phyloP scores from a whole-genome alignment of 176 grass and related monocot species.

The Eragrostis nindensis region DNA sequence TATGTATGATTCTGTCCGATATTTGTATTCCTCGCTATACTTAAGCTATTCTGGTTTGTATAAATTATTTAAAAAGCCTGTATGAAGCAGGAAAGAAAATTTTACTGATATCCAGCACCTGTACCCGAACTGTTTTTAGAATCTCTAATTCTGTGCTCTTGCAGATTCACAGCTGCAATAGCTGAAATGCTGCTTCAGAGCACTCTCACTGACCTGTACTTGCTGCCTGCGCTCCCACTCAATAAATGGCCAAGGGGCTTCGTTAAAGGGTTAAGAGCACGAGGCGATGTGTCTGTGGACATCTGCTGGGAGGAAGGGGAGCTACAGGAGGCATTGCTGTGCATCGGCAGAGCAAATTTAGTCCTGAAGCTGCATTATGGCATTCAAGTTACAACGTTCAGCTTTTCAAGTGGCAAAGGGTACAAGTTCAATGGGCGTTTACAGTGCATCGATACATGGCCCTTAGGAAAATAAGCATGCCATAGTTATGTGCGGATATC shows the following conservation, averaged over 20 bases:
- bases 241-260: constrained; percentile 65
- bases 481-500: not conserved
- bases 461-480: not conserved
- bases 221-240: constrained; percentile 63
- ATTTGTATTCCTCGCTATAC: not conserved
- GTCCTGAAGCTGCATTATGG: constrained; percentile 49
- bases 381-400: constrained; percentile 24
- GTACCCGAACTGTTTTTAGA: not conserved
- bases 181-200: constrained; percentile 81
- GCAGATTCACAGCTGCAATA: constrained; percentile 69
- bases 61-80: not conserved
- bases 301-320: constrained; percentile 67
- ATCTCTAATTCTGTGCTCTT: constrained; percentile 20
- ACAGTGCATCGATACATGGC: constrained; percentile 57
- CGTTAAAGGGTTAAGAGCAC: constrained; percentile 61
- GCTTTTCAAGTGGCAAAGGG: constrained; percentile 36
- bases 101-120: not conserved
- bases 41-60: not conserved
- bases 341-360: constrained; percentile 33
- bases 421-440: constrained; percentile 62
- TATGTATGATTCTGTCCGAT: not conserved
- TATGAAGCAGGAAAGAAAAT: not conserved
- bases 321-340: constrained; percentile 63
- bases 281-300: constrained; percentile 48
- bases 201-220: constrained; percentile 50